Base-by-base conservation (phyloP, 805 yeast species). In the Priceomyces carsonii region DNA sequence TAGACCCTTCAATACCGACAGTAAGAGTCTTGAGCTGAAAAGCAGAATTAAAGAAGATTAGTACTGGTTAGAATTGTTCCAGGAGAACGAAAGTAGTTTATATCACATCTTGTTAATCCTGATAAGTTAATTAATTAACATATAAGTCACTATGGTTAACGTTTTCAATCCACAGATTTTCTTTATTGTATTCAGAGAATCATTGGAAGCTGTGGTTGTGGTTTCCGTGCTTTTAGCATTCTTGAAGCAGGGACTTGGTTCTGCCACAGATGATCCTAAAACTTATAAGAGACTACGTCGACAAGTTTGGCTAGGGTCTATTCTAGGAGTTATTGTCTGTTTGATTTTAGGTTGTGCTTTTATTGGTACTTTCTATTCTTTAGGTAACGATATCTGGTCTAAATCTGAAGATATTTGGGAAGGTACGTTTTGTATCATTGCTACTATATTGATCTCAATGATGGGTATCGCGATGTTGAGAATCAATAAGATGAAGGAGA, bases 381-480 rank as follows among this genome's bases (percentile, higher is more conserved):
- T 85, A 33, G 81, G 83, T 45, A 77, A 77, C 35, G 95, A 91
- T 75, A 76, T 91, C 45, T 91, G 96, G 85, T 73, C 91, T 33
- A 57, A 61, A 8, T 80, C 95, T 14, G 99, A 91, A 61, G 97
- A 91, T 60, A 62, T 91, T 39, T 91, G 98, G 98, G 99, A 91
- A 75, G 98, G 97, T 70, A 72, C 87, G 39, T 89, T 91, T 59
- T 86, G 95, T 65, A 67, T 91, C 47, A 80, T 91, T 60, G 99
- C 98, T 2, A 79, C 95, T 0, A 67, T 86, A 30, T 78, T 91
- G 79, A 91, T 91, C 56, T 78, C 96, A 8, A 51, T 84, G 51
- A 90, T 91, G 97, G 98, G 99, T 61, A 76, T 91, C 54, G 95
- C 97, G 39, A 86, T 91, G 96, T 76, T 91, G 56, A 80, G 98